Base-by-base conservation (phyloP, 2,329 filamentous ascomycete species). In the Colletotrichum sidae region DNA sequence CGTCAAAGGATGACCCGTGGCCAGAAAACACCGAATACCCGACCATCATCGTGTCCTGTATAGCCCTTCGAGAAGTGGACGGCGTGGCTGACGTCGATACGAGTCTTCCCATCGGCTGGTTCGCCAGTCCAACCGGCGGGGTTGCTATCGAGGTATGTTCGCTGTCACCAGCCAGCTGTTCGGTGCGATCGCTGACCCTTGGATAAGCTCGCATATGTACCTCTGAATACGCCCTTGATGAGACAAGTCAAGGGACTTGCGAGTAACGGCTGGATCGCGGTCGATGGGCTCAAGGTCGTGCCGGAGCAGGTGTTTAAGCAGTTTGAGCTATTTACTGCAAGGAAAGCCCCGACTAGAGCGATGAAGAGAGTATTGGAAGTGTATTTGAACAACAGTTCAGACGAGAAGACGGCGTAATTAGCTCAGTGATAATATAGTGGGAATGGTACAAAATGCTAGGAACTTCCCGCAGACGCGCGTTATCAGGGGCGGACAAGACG, bases 231-330 rank as follows among this genome's bases (percentile, higher is more conserved):
- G 1, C 90, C 91, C 0, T 78, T 94, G 4, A 80, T 93, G 42
- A 82, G 84, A 37, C 92, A 94, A 70, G 87, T 92, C 59, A 84
- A 88, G 13, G 78, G 81, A 55, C 77, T 87, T 75, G 81, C 86
- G 17, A 79, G 87, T 56, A 80, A 84, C 69, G 84, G 91, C 42
- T 94, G 91, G 91, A 88, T 93, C 0, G 83, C 91, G 15, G 86
- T 94, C 74, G 90, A 94, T 71, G 92, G 92, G 0, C 79, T 94
- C 9, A 91, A 94, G 70, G 83, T 93, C 52, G 77, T 95, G 11
- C 90, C 90, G 0, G 92, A 94, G 74, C 92, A 94, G 73, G 92
- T 90, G 0, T 92, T 92, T 76, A 91, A 91, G 1, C 92, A 94
- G 70, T 94, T 94, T 72, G 92, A 95, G 76, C 77, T 94, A 2